Conservation (phyloP, 2,329 filamentous ascomycete genomes). For the Teratosphaeria viscida region DNA sequence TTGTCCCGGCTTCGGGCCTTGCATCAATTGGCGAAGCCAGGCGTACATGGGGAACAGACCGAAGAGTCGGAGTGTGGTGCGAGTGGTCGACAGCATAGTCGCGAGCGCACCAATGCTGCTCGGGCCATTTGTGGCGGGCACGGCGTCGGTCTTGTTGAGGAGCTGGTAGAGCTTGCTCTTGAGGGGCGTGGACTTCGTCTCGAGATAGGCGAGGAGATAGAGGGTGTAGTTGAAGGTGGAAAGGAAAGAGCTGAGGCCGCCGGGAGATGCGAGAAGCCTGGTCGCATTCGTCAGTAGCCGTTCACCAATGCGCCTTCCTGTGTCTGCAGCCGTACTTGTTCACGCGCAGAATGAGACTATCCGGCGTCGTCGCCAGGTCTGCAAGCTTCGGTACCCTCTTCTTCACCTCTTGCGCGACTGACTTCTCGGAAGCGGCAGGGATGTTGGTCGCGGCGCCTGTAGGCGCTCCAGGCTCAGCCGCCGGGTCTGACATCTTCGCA, state of each 20-base stretch:
- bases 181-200: slow-evolving; percentile 27
- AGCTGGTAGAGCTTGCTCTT: slow-evolving; percentile 25
- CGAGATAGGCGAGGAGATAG: slow-evolving; percentile 35
- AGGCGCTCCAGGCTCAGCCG: slow-evolving; percentile 27
- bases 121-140: slow-evolving; percentile 15
- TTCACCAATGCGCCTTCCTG: neutral
- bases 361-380: slow-evolving; percentile 25
- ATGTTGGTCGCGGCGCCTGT: slow-evolving; percentile 22
- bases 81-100: slow-evolving; percentile 30
- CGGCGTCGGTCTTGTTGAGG: slow-evolving; percentile 19
- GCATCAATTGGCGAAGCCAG: slow-evolving; percentile 31
- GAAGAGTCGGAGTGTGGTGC: slow-evolving; percentile 35
- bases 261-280: slow-evolving; percentile 34
- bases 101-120: slow-evolving; percentile 26
- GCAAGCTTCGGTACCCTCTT: slow-evolving; percentile 18
- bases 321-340: slow-evolving; percentile 30
- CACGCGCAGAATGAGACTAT: slow-evolving; percentile 31
- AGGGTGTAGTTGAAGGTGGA: slow-evolving; percentile 38
- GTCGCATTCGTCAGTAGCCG: slow-evolving; percentile 1
- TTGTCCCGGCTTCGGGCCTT: slow-evolving; percentile 32
- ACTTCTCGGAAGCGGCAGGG: slow-evolving; percentile 21
- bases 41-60: slow-evolving; percentile 36
- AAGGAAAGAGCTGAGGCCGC: slow-evolving; percentile 35
- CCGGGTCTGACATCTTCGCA: slow-evolving; percentile 27
- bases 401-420: slow-evolving; percentile 20